Percentiles rank a stretch among this genome's conserved stretches.
Conservation (phyloP, 495 filamentous ascomycete genomes). For the Tuber melanosporum region DNA sequence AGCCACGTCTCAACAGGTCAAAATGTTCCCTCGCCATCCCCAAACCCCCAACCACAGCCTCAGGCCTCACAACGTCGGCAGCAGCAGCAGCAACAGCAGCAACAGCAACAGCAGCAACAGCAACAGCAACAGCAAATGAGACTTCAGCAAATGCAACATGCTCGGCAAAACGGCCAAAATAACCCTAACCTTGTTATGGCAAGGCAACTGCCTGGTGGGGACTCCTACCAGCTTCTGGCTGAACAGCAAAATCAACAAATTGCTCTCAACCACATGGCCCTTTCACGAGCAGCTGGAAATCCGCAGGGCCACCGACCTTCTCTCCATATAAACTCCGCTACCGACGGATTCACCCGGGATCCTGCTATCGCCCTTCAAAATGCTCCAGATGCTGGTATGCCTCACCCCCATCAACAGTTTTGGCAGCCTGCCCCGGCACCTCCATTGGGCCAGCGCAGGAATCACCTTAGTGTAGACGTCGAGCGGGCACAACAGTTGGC, state of each 20-base stretch:
- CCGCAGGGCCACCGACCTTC: background rate
- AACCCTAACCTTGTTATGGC: background rate
- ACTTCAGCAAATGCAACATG: background rate
- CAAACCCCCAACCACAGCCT: background rate
- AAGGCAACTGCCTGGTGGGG: background rate
- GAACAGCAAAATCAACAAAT: slow-evolving; percentile 1
- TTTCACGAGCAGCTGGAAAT: background rate
- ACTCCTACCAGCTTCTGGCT: background rate
- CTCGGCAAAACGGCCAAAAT: background rate
- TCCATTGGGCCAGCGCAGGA: background rate
- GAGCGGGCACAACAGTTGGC: slow-evolving; percentile 1
- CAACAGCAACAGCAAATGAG: background rate
- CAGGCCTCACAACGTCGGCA: background rate
- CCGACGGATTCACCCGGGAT: background rate
- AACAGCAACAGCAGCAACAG: background rate
- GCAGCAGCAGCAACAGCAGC: background rate
- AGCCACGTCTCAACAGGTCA: slow-evolving; percentile 24
- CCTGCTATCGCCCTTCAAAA: background rate
- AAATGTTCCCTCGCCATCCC: background rate
- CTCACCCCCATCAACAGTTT: background rate
- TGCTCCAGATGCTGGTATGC: background rate
- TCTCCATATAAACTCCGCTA: background rate
- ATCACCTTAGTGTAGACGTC: background rate
- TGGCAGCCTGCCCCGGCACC: background rate
- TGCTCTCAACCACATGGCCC: background rate